Conservation (phyloP, 2,329 filamentous ascomycete genomes). For the Boeremia lycopersici region DNA sequence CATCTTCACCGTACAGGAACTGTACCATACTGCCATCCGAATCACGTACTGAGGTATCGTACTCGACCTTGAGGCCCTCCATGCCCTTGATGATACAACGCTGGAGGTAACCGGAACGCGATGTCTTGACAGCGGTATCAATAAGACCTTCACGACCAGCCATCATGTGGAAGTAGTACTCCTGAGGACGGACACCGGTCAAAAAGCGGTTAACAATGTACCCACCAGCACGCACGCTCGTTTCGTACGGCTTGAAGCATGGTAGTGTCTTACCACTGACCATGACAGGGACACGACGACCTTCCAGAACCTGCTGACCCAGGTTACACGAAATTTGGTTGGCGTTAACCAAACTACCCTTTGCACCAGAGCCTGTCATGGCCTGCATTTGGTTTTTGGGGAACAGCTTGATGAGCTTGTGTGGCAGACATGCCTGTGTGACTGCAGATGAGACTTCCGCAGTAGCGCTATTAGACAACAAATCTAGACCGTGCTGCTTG, state of each 20-base stretch:
- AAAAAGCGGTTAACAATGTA: conserved; percentile 97
- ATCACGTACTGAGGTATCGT: conserved; percentile 93
- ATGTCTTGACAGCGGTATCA: conserved; percentile 98
- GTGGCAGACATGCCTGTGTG: conserved; percentile 78
- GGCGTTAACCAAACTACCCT: conserved; percentile 90
- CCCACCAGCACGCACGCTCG: conserved; percentile 84
- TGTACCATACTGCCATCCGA: conserved; percentile 92
- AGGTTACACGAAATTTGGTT: conserved; percentile 98
- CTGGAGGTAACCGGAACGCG: conserved; percentile 93
- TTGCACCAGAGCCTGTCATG: conserved; percentile 97
- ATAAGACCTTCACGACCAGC: conserved; percentile 97
- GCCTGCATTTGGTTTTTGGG: conserved; percentile 98
- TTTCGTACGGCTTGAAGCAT: conserved; percentile 92
- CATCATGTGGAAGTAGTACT: conserved; percentile 99
- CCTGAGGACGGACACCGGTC: conserved; percentile 94
- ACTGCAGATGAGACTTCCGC: conserved; percentile 76
- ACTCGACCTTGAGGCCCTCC: conserved; percentile 90
- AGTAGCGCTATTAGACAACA: conserved; percentile 76
- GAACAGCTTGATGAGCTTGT: conserved; percentile 86
- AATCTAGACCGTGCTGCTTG: conserved; percentile 90
- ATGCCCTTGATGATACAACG: conserved; percentile 98
- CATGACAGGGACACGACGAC: conserved; percentile 93
- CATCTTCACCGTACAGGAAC: conserved; percentile 96
- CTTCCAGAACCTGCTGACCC: conserved; percentile 94
- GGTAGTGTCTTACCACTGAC: conserved; percentile 95